phyloP scores from a whole-genome alignment of 345 rosid species.

The Corymbia maculata region DNA sequence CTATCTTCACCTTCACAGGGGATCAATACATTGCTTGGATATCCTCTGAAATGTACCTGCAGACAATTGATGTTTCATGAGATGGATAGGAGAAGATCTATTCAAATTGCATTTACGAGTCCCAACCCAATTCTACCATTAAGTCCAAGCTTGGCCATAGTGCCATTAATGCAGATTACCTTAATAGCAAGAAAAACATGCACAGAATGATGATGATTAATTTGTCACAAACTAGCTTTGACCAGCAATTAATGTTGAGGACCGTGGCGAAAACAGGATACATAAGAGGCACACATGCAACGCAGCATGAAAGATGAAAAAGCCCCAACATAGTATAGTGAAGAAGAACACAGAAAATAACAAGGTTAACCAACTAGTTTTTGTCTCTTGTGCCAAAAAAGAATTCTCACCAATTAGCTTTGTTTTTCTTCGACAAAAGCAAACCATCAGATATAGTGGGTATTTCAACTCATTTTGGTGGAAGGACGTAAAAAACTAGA shows the following conservation, averaged over 20 bases:
- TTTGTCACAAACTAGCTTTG: background rate
- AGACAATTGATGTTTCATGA: background rate
- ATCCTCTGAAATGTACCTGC: conserved; percentile 94
- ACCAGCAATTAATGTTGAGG: background rate
- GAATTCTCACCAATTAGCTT: background rate
- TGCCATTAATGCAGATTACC: background rate
- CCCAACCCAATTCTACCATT: background rate
- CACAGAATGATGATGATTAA: background rate
- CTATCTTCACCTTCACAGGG: conserved; percentile 95
- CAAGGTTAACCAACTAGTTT: background rate
- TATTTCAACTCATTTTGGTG: background rate
- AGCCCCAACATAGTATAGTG: background rate
- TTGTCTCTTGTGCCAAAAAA: background rate
- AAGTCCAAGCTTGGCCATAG: background rate
- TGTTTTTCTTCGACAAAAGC: background rate
- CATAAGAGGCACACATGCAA: background rate
- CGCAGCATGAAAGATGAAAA: background rate
- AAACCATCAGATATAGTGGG: background rate
- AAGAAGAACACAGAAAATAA: background rate
- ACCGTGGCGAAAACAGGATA: background rate
- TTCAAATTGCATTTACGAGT: background rate
- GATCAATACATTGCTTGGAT: conserved; percentile 60
- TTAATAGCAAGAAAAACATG: background rate
- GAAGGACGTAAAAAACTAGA: background rate
- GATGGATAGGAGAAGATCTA: background rate